Base-by-base conservation (phyloP, 164 flowering plant species). In the Cinnamomum chago region DNA sequence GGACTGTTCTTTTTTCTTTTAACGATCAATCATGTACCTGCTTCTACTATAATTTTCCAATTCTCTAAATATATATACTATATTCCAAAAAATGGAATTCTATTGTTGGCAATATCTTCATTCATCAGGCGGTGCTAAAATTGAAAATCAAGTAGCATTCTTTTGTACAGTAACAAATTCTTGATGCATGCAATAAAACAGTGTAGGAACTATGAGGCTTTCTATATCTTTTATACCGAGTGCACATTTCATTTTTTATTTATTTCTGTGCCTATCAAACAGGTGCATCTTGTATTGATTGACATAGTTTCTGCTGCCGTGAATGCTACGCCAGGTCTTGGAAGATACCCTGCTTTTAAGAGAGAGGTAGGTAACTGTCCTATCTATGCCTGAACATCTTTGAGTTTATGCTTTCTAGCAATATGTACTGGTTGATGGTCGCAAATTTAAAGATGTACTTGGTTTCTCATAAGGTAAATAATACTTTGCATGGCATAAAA, bases 331-430 rank as follows among this genome's bases (percentile, higher is more conserved):
- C 94, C 98, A 33, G 99, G 99, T 74, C 93, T 96, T 74, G 99
- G 97, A 73, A 90, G 97, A 86, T 96, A 96, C 75, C 97, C 99
- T 78, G 94, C 95, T 74, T 96, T 91, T 73, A 94, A 94, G 84
- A 82, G 97, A 86, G 98, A 94, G 96, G 99, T 96, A 84, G 52
- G 22, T 47, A 27, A 35, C 35, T n/a, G 50, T 18, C 47, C 11
- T 40, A 9, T 40, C 47, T 40, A 40, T 40, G 47, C 47, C 47
- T 9, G 71, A 14, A 24, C 66, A 24, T 69, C 13, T 24, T 82
- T 68, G 58, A 11, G 24, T 22, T 17, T 20, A 22, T 35, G 55
- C 17, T 67, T 67, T 35, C 33, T 67, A 55, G 60, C 60, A 15
- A 14, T 55, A 4, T 55, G 60, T 15, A 55, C 5, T 20, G 7